Evolutionary conservation across 139 green algal genomes (phyloP).

Genomic region (Edaphochlamys debaryana): DNA sequence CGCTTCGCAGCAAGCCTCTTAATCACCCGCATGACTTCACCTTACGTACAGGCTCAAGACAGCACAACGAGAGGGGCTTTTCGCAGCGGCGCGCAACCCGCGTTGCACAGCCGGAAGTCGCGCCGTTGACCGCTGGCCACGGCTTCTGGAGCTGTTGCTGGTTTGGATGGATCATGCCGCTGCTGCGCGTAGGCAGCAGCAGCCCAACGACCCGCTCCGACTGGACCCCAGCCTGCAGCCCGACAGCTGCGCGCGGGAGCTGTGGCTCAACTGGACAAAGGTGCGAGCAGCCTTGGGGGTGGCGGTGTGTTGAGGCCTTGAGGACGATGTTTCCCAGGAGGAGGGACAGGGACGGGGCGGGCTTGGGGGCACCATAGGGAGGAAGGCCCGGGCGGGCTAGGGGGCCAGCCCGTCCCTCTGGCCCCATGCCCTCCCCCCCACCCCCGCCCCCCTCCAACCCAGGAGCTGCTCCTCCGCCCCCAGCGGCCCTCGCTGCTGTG

Average conservation of each 20-base stretch:
- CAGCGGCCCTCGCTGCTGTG: conserved; percentile 59
- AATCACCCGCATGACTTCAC: no score
- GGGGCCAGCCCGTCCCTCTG: no score
- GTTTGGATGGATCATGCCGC: conserved; percentile 66
- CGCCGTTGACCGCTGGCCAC: background rate
- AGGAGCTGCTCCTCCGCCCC: conserved; percentile 9
- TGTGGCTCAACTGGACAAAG: conserved; percentile 68
- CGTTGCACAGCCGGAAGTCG: no score
- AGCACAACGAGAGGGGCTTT: no score
- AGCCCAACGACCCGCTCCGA: conserved; percentile 59
- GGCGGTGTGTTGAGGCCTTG: background rate
- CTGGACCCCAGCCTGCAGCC: conserved; percentile 55
- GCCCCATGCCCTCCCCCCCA: no score
- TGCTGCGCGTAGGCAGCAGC: conserved; percentile 63
- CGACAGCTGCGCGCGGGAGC: conserved; percentile 31
- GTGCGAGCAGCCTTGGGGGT: conserved; percentile 19
- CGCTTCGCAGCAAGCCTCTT: no score
- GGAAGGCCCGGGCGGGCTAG: background rate
- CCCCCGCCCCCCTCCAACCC: background rate
- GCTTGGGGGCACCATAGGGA: no score
- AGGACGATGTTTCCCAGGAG: background rate
- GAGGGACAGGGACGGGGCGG: no score
- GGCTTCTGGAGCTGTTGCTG: background rate
- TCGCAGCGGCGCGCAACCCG: no score
- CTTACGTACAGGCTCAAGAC: no score